Evolutionary conservation across 202 grass and related monocot genomes (phyloP), one percentile per base, ranked within the genome.

Genomic region (Schoenoplectus triqueter): DNA sequence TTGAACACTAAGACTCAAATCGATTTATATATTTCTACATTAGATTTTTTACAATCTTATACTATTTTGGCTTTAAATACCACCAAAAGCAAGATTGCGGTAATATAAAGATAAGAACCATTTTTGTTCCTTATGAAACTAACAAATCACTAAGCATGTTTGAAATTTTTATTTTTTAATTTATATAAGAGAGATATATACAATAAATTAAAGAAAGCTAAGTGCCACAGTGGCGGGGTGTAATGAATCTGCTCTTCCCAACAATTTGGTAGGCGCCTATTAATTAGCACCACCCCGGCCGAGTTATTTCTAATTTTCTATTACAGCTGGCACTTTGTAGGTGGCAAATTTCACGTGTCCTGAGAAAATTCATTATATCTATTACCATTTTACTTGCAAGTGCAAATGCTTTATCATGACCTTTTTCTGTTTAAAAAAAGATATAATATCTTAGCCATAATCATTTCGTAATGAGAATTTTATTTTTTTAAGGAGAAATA

Each of bases 231-330:
- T 41, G 51, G 49, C 20, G 15, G 39, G 19, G 31, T 31, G 19
- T 75, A 31, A 76, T 76, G 31, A 0, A 14, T 55, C 19, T 78
- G 74, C 31, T 76, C 10, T 60, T 78, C 55, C 74, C 74, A 60
- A 78, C 74, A 78, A 41, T 78, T 44, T 60, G 52, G 31, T 31
- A 31, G 31, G 74, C 14, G 14, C 42, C 42, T n/a, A 78, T 78
- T 78, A 78, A 78, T 60, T 78, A 18, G 51, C 11, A 42, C 21
- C 59, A 4, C 31, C 10, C 17, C 17, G 18, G 17, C 18, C 15
- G 0, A 15, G 7, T 51, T 18, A 62, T 74, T 20, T 52, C 17
- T 13, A 52, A 52, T 22, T 44, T 31, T 31, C 31, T 31, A 31
- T 31, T 31, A 31, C 40, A 48, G 22, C 8, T 74, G 3, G 9